Evolutionary conservation across 495 filamentous ascomycete species (phyloP), one percentile per base, ranked within the genome.

Genomic region (Parachaetomium inaequale): DNA sequence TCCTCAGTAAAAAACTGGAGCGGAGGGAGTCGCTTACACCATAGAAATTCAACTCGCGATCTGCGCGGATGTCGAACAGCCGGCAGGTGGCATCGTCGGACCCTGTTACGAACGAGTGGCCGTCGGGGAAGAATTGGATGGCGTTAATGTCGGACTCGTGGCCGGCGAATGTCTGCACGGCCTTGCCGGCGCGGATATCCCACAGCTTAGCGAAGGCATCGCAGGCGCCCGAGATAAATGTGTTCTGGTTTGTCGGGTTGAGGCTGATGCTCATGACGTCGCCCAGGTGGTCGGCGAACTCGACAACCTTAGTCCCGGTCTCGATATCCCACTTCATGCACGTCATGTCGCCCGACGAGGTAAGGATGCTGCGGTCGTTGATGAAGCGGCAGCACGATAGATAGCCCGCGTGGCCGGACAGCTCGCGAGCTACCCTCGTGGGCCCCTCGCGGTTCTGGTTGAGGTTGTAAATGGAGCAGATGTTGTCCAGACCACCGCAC

Each of bases 241-340:
- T 96, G 72, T 93, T 92, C 77, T 97, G 92, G 80, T 98, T 97
- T 54, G 96, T 96, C 4, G 94, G 94, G 79, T 98, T 98, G 80
- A 98, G 91, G 83, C 95, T 98, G 75, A 98, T 90, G 77, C 94
- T 98, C 94, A 98, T 98, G 62, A 98, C 94, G 72, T 98, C 94
- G 74, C 94, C 94, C 26, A 98, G 82, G 72, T 98, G 94, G 80
- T 98, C 94, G 70, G 94, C 95, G 65, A 98, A 98, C 76, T 98
- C 94, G 68, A 92, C 96, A 15, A 96, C 90, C 81, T 98, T 98
- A 50, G 90, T 88, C 26, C 95, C 95, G 0, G 94, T 93, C 75
- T 98, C 94, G 54, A 98, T 91, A 82, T 98, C 94, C 94, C 94
- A 98, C 68, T 98, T 88, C 90, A 98, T 97, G 80, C 94, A 98